Conservation (phyloP, 2,329 filamentous ascomycete species). For the Ceratocystis huliohia region DNA sequence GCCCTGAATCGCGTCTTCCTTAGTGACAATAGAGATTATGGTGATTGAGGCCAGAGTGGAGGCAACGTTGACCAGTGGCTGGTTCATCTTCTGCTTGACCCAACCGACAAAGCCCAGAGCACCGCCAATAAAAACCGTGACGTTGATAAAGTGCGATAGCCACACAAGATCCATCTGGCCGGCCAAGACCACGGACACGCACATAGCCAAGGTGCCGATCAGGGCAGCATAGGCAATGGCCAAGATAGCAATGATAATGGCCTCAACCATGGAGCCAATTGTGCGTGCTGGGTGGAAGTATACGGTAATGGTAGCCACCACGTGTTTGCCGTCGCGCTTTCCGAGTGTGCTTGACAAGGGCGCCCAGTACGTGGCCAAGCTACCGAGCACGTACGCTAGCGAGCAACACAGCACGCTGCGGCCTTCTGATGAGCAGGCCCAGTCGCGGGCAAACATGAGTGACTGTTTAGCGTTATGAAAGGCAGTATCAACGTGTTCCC, state of each 20-base stretch:
- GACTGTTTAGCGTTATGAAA: constrained; percentile 31
- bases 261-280: constrained; percentile 80
- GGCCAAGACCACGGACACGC: constrained; percentile 68
- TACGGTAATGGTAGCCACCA: constrained; percentile 84
- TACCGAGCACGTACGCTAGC: constrained; percentile 75
- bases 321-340: constrained; percentile 79
- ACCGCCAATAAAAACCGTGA: constrained; percentile 73
- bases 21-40: constrained; percentile 80
- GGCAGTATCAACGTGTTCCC: constrained; percentile 29
- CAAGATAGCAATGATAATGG: constrained; percentile 59
- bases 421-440: constrained; percentile 59
- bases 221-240: constrained; percentile 61
- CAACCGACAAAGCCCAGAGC: constrained; percentile 79
- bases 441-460: constrained; percentile 38
- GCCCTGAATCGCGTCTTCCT: constrained; percentile 75
- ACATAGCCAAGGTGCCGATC: constrained; percentile 75
- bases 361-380: constrained; percentile 71
- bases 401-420: constrained; percentile 82
- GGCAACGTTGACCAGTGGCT: constrained; percentile 70
- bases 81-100: constrained; percentile 68
- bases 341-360: constrained; percentile 62
- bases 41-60: constrained; percentile 78
- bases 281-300: constrained; percentile 88
- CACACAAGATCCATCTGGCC: constrained; percentile 50
- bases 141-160: constrained; percentile 64